phyloP scores from a whole-genome alignment of 2,329 filamentous ascomycete species.

The Apiospora saccharicola region DNA sequence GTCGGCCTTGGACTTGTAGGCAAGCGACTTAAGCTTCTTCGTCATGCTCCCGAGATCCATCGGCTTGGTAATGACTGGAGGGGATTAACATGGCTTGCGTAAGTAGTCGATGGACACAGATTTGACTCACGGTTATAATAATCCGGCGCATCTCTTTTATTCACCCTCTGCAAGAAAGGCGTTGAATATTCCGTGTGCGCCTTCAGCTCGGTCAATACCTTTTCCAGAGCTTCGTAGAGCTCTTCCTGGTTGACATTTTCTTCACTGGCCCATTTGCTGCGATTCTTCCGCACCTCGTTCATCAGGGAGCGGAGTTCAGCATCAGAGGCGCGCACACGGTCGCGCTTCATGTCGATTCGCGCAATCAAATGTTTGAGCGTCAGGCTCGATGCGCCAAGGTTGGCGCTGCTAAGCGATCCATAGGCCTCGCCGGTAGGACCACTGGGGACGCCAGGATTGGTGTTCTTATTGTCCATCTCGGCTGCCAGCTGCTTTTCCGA shows the following conservation, averaged over 20 bases:
- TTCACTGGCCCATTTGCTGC: constrained; percentile 98
- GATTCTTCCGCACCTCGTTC: constrained; percentile 96
- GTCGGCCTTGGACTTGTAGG: constrained; percentile 89
- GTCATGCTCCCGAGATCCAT: constrained; percentile 99
- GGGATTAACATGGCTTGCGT: constrained; percentile 35
- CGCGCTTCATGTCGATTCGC: constrained; percentile 90
- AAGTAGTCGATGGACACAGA: constrained; percentile 25
- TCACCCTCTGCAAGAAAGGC: constrained; percentile 93
- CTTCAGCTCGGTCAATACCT: constrained; percentile 95
- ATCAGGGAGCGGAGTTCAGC: constrained; percentile 90
- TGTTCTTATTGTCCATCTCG: constrained; percentile 82
- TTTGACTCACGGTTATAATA: constrained; percentile 68
- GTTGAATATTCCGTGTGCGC: constrained; percentile 97
- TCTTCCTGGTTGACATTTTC: constrained; percentile 98
- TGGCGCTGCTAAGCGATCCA: constrained; percentile 90
- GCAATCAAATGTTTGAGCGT: constrained; percentile 97
- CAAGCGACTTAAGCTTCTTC: constrained; percentile 87
- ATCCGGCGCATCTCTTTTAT: constrained; percentile 95
- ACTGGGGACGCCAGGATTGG: constrained; percentile 56
- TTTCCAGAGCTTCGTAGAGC: constrained; percentile 94
- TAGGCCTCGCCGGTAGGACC: constrained; percentile 70
- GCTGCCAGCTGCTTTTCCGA: constrained; percentile 95
- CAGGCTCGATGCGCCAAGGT: constrained; percentile 92
- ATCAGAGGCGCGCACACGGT: constrained; percentile 89
- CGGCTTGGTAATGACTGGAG: constrained; percentile 88